A percentile compares a stretch with the other conserved stretches of the same genome.
Evolutionary conservation across 2,329 filamentous ascomycete genomes (phyloP).

Genomic region (Paraphoma sp.): DNA sequence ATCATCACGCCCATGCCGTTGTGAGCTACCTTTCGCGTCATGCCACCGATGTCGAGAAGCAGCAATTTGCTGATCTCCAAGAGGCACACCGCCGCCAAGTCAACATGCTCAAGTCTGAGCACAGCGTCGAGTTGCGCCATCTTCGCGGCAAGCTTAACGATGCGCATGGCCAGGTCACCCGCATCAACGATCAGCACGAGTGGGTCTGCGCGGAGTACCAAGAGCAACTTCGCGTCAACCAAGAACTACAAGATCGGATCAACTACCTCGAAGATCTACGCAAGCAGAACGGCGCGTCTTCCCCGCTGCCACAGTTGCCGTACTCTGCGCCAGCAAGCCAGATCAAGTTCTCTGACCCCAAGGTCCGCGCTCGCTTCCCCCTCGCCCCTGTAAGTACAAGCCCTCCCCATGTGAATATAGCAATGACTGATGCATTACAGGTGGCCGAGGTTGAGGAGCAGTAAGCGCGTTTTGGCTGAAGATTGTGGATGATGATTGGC

Average conservation of each 20-base stretch:
- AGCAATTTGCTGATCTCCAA: slow-evolving; percentile 9
- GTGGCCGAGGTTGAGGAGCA: no score
- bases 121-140: slow-evolving; percentile 6
- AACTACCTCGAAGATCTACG: slow-evolving; percentile 37
- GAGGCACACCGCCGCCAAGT: slow-evolving; percentile 14
- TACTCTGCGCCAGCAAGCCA: slow-evolving; percentile 21
- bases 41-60: slow-evolving; percentile 6
- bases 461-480: no score
- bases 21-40: slow-evolving; percentile 5
- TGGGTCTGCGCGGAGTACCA: slow-evolving; percentile 18
- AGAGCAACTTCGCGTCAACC: slow-evolving; percentile 16
- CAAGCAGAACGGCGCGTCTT: slow-evolving; percentile 20
- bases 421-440: neutral
- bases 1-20: slow-evolving; percentile 2
- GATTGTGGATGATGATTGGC: no score
- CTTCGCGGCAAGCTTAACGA: slow-evolving; percentile 6
- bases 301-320: slow-evolving; percentile 1
- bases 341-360: slow-evolving; percentile 9
- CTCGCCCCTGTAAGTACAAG: neutral
- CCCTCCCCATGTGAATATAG: neutral
- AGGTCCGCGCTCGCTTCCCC: slow-evolving; percentile 4
- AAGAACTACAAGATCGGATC: slow-evolving; percentile 39
- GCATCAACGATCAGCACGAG: slow-evolving; percentile 17
- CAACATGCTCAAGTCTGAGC: slow-evolving; percentile 7
- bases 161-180: slow-evolving; percentile 10